Percentiles rank a stretch among this genome's conserved stretches.
Evolutionary conservation across 2,329 filamentous ascomycete species (phyloP).

Genomic region (Ceratocystis huliohia): DNA sequence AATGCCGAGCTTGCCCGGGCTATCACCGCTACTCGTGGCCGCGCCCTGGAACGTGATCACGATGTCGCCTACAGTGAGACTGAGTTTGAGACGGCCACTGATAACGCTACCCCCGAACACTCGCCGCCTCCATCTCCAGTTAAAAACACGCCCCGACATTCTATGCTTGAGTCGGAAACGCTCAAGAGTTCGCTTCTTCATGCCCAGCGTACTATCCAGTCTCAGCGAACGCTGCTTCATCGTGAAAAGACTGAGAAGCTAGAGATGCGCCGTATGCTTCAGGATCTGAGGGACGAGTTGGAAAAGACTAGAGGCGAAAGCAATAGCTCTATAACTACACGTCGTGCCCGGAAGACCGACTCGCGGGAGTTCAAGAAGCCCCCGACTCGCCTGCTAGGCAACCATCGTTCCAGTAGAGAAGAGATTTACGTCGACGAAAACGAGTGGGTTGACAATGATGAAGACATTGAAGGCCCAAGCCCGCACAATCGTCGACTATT

Average conservation of each 20-base stretch:
- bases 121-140: conserved; percentile 82
- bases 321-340: conserved; percentile 35
- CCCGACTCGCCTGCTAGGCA: conserved; percentile 58
- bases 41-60: conserved; percentile 51
- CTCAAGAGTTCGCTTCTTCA: conserved; percentile 88
- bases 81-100: conserved; percentile 50
- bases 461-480: conserved; percentile 23
- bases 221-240: conserved; percentile 85
- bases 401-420: conserved; percentile 57
- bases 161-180: conserved; percentile 88
- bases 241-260: conserved; percentile 98
- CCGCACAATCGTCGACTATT: conserved; percentile 15
- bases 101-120: conserved; percentile 69
- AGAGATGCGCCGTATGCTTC: conserved; percentile 85
- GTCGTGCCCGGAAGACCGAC: conserved; percentile 46
- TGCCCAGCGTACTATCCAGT: conserved; percentile 92
- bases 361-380: conserved; percentile 68
- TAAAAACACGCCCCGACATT: conserved; percentile 76
- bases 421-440: conserved; percentile 70
- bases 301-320: conserved; percentile 53
- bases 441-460: conserved; percentile 78
- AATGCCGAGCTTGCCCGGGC: conserved; percentile 84
- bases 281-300: conserved; percentile 86
- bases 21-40: conserved; percentile 59
- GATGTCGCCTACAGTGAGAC: conserved; percentile 48